Evolutionary conservation across 176 grass and related monocot species (phyloP), one percentile per base, ranked within the genome.

Genomic region (Guadua angustifolia): DNA sequence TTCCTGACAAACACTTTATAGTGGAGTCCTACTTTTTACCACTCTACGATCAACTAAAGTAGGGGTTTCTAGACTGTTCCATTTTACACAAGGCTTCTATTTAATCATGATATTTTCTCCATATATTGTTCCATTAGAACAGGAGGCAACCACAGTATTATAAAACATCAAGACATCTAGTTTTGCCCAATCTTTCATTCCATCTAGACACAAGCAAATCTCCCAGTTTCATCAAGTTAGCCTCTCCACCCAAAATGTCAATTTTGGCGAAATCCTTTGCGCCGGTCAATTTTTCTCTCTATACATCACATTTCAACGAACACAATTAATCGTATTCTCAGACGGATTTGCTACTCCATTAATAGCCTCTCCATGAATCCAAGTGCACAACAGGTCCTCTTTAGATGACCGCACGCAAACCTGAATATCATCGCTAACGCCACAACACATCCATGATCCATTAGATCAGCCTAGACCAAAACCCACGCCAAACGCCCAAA

Each of bases 381-480:
- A 45, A 6, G 11, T 12, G 42, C 15, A 16, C 5, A 21, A 7
- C 10, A 42, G 66, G 13, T 6, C 5, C 65, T 40, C 65, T 9
- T 18, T 6, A 63, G 38, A 74, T 5, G 36, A 40, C 36, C 1
- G 24, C 18, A 40, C 6, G 40, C 25, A 17, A 66, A 21, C 40
- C 49, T 16, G 32, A 57, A 29, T 22, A 47, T 62, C 40, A 19
- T 19, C 7, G 1, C 6, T 18, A 18, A 67, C 16, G 6, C 16
- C 9, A 9, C 17, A 7, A 77, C 21, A 9, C 14, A 35, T 1
- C 16, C 18, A 47, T 8, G 57, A 45, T 25, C 26, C 19, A 57
- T 14, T 8, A 32, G 81, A 59, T 46, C 38, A 89, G 26, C 45
- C 14, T 17, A 82, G 26, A n/a, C n/a, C n/a, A n/a, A n/a, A n/a